These are phyloP conservation scores for Coemansia sp. DNA, from an alignment of 192 early-diverging fungal species.

Conservation along the genomic window DNA sequence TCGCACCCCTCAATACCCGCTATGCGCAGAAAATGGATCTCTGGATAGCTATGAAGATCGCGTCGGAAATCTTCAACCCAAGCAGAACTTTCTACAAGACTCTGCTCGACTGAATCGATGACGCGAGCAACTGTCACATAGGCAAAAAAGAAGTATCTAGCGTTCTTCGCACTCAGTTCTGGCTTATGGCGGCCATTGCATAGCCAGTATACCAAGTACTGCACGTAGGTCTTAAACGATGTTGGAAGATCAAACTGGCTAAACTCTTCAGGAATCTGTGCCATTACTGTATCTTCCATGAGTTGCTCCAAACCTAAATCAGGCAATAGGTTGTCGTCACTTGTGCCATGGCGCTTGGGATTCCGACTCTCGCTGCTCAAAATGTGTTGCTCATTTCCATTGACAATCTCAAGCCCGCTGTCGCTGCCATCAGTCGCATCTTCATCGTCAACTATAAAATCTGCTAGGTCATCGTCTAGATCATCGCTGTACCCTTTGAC, in stretches of 20 bases:
- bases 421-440: neutral
- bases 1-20: constrained; percentile 34
- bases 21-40: constrained; percentile 13
- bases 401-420: neutral
- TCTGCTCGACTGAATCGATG: constrained; percentile 48
- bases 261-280: constrained; percentile 44
- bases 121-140: constrained; percentile 40
- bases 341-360: neutral
- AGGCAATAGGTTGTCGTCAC: neutral
- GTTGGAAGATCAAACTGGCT: constrained; percentile 41
- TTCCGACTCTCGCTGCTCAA: neutral
- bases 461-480: constrained; percentile 40
- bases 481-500: constrained; percentile 30
- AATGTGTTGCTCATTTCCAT: neutral
- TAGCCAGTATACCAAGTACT: constrained; percentile 53
- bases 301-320: neutral
- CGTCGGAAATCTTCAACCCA: constrained; percentile 38
- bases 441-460: constrained; percentile 51
- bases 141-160: constrained; percentile 44
- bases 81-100: constrained; percentile 43
- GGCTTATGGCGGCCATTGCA: constrained; percentile 27
- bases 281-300: constrained; percentile 9
- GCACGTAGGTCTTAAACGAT: constrained; percentile 48
- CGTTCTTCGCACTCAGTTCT: constrained; percentile 13
- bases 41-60: constrained; percentile 31